Base-by-base conservation (phyloP, 2,329 filamentous ascomycete genomes). In the Blastomyces gilchristii region DNA sequence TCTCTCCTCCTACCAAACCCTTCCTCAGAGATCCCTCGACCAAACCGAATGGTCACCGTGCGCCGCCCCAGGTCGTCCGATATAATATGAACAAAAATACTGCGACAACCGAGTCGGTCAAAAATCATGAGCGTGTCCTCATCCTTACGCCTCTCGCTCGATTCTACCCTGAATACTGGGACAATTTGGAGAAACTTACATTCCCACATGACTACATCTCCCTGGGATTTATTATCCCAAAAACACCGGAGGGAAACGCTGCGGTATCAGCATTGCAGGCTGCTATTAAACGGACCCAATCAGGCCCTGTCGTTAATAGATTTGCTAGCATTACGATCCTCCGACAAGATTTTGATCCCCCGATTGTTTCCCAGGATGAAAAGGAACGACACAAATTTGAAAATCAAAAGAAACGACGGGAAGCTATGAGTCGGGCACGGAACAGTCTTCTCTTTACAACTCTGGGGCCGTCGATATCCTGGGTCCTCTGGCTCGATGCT, bases 31-130 rank as follows among this genome's bases (percentile, higher is more conserved):
- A 83, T 31, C 83, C 85, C 68, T 78, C 76, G 63, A 49, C 71
- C 37, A 70, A 71, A 57, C 65, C 69, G 39, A 83, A 80, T 72
- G 82, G 74, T 64, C 81, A 77, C 68, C 72, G 76, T 62, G 80
- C 81, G 53, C 88, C 91, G 58, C 91, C 93, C 62, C 92, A 93
- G 9, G 92, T 99, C 57, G 85, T 90, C 47, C 91, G 90, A 75
- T 97, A 97, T 80, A 86, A 95, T 75, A 87, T 99, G 77, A 97
- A 97, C 81, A 92, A 93, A 77, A 85, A 97, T 69, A 97, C 92
- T 53, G 90, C 90, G 63, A 89, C 92, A 25, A 75, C 82, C 60
- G 83, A 89, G 67, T 90, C 94, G 1, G 80, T 91, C 60, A 84
- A 82, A 66, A 94, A 96, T 73, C 81, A 85, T 68, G 94, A 99